phyloP scores from a whole-genome alignment of 106 monocot species.

The Xerophyta viscosa region DNA sequence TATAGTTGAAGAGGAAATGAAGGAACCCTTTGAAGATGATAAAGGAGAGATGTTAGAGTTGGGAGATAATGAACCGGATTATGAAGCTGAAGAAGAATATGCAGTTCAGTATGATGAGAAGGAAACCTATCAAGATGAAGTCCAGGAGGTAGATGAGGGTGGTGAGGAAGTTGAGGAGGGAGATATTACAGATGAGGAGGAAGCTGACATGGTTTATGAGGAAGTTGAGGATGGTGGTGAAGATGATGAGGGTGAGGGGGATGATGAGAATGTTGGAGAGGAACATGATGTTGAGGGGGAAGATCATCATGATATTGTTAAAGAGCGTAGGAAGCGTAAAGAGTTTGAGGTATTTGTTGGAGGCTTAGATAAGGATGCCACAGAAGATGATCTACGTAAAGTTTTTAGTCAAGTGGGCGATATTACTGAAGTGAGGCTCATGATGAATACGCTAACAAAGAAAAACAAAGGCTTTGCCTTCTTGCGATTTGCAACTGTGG shows the following conservation, averaged over 20 bases:
- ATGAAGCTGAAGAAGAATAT: conserved; percentile 68
- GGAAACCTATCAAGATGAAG: conserved; percentile 42
- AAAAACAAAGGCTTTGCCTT: conserved; percentile 98
- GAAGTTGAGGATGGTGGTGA: conserved; percentile 52
- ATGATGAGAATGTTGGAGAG: conserved; percentile 43
- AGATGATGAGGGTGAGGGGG: conserved; percentile 51
- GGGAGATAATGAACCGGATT: conserved; percentile 72
- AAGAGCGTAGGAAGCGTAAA: conserved; percentile 72
- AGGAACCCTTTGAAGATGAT: conserved; percentile 58
- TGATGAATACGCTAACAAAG: conserved; percentile 76
- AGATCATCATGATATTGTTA: conserved; percentile 63
- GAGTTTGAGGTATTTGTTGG: conserved; percentile 99
- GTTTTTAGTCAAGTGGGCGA: conserved; percentile 78
- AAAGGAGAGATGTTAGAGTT: conserved; percentile 66
- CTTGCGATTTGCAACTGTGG: conserved; percentile 81
- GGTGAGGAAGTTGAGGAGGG: conserved; percentile 32
- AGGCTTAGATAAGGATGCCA: conserved; percentile 82
- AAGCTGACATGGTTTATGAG: conserved; percentile 33
- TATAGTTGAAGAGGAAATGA: conserved; percentile 37
- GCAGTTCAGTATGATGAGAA: conserved; percentile 59
- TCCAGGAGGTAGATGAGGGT: conserved; percentile 28
- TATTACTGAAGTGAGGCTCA: conserved; percentile 61
- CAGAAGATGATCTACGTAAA: conserved; percentile 72
- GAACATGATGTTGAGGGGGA: conserved; percentile 43
- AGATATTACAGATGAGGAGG: conserved; percentile 34